Conservation (phyloP, 257 asterid genomes). For the Agastache rugosa region DNA sequence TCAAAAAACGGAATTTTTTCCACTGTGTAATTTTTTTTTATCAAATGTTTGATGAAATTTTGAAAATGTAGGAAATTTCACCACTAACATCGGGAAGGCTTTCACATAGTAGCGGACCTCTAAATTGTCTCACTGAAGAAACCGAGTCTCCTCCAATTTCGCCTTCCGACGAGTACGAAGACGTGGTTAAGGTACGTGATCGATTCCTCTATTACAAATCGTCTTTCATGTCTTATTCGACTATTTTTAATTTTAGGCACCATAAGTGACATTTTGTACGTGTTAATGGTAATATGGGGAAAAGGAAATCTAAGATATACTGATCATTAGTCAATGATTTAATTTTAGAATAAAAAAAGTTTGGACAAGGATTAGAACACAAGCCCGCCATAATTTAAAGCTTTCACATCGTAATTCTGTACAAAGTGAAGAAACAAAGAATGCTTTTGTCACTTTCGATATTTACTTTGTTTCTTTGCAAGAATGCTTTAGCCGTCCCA, state of each 20-base stretch:
- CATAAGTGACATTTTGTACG: background rate
- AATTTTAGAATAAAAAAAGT: constrained; percentile 38
- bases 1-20: background rate
- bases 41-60: background rate
- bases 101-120: constrained; percentile 96
- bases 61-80: constrained; percentile 74
- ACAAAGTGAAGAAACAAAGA: constrained; percentile 44
- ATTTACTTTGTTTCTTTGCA: constrained; percentile 58
- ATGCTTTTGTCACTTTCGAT: constrained; percentile 69
- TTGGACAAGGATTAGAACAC: constrained; percentile 26
- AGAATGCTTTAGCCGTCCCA: constrained; percentile 56
- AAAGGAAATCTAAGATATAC: background rate
- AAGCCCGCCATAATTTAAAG: constrained; percentile 38
- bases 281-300: background rate
- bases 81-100: constrained; percentile 97
- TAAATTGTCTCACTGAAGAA: constrained; percentile 82
- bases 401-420: constrained; percentile 42
- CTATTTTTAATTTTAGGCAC: background rate
- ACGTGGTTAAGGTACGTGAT: constrained; percentile 71
- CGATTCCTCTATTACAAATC: constrained; percentile 28
- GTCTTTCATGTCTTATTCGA: background rate
- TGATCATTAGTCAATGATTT: constrained; percentile 69
- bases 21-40: no score
- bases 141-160: constrained; percentile 90
- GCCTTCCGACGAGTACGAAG: constrained; percentile 91